Conservation (phyloP, 106 monocot genomes). For the Iris macrosiphon region DNA sequence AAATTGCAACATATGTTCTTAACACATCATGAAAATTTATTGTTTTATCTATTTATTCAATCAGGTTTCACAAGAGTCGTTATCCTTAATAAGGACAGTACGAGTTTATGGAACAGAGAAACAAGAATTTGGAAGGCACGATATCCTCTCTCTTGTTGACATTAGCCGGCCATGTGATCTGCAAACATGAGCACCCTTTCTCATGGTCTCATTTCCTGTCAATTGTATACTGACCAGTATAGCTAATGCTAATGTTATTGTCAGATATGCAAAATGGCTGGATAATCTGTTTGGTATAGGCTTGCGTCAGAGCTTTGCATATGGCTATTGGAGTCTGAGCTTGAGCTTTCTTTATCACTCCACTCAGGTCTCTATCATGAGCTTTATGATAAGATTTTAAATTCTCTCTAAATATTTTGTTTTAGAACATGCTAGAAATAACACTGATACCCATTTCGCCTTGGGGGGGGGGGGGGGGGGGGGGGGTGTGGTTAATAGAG, state of each 20-base stretch:
- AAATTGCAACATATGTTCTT: too few species aligned
- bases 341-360: constrained; percentile 84
- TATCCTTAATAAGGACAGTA: constrained; percentile 75
- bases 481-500: too few species aligned
- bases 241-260: not conserved
- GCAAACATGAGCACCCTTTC: not conserved
- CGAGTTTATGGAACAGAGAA: constrained; percentile 93
- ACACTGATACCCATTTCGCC: too few species aligned
- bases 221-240: not conserved
- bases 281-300: constrained; percentile 60
- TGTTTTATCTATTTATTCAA: not conserved
- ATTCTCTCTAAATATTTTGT: too few species aligned
- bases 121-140: constrained; percentile 68
- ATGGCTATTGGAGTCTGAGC: constrained; percentile 81
- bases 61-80: constrained; percentile 90
- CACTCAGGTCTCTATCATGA: constrained; percentile 56
- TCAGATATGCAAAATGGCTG: constrained; percentile 69
- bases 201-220: not conserved
- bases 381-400: too few species aligned
- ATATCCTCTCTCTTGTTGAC: not conserved
- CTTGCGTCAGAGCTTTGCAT: constrained; percentile 71
- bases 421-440: too few species aligned
- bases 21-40: constrained; percentile 1
- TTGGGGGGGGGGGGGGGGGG: too few species aligned
- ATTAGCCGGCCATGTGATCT: not conserved